Conservation (phyloP, 768 basidiomycete species). For the Mycena rebaudengoi region DNA sequence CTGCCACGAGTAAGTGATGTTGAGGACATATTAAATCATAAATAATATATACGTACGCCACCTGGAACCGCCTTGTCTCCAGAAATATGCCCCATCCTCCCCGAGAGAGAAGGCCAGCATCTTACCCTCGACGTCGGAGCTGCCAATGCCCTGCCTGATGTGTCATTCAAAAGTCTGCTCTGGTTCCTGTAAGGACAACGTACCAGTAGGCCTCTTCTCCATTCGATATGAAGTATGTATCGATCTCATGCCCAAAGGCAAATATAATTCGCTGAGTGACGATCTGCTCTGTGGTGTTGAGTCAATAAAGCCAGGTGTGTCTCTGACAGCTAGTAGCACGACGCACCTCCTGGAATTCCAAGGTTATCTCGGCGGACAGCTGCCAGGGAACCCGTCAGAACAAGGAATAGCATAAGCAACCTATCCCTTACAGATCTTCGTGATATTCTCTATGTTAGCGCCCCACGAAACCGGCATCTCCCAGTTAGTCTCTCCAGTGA, state of each 20-base stretch:
- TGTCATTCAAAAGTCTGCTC: not conserved
- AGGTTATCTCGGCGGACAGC: not conserved
- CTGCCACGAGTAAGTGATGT: not conserved
- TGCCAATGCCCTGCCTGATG: not conserved
- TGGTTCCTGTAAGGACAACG: not conserved
- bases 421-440: not conserved
- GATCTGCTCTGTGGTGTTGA: not conserved
- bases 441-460: not conserved
- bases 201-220: not conserved
- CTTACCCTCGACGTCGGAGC: not conserved
- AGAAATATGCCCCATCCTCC: not conserved
- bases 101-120: not conserved
- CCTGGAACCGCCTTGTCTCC: not conserved
- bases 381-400: not conserved
- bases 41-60: not conserved
- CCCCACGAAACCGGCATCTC: not conserved
- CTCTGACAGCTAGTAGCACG: not conserved
- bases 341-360: not conserved
- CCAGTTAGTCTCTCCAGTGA: not conserved
- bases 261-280: slow-evolving; percentile 1
- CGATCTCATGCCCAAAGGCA: not conserved
- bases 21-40: not conserved
- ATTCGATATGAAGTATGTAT: not conserved
- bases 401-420: not conserved
- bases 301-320: not conserved